Evolutionary conservation across 768 basidiomycete species (phyloP), one percentile per base, ranked within the genome.

Genomic region (Pisolithus orientalis): DNA sequence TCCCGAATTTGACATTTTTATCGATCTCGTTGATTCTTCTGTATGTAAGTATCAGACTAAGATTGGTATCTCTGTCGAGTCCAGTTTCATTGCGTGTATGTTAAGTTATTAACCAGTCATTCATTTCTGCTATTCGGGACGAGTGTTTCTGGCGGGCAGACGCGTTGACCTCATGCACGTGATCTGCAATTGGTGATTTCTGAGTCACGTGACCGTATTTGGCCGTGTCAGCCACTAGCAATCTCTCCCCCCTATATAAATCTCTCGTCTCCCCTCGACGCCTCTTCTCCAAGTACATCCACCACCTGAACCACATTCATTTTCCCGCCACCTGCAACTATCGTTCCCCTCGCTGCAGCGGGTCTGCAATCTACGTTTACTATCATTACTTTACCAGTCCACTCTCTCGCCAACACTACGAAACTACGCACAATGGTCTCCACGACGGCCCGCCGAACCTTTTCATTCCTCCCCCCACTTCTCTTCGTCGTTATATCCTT

Each of bases 351-450:
- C 39, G 6, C 21, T 52, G 45, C 67, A 67, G 65, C 67, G 29
- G 65, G 65, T 53, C 67, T 66, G 67, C 65, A 34, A 6, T 29
- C 7, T 2, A 57, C 47, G 31, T 31, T 29, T 31, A 28, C 24
- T 29, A 40, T 17, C 9, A 25, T 29, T 39, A 39, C 14, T 24
- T 4, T 2, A 29, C 50, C 28, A 29, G 5, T 24, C 6, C 39
- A 27, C 17, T 16, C 34, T 24, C 31, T 37, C 34, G 13, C 52
- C 29, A 9, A 43, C 29, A 31, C 44, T 45, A 31, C 44, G 10
- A 14, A 4, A 50, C 16, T 40, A 42, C 37, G 24, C 39, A 25
- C 10, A 29, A 25, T 13, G 17, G 43, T 32, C 39, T 44, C 37
- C 16, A 43, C 52, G 29, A 24, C 53, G 57, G 54, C 14, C 14